Evolutionary conservation across 2,329 filamentous ascomycete genomes (phyloP).

Genomic region (Fusarium sp.): DNA sequence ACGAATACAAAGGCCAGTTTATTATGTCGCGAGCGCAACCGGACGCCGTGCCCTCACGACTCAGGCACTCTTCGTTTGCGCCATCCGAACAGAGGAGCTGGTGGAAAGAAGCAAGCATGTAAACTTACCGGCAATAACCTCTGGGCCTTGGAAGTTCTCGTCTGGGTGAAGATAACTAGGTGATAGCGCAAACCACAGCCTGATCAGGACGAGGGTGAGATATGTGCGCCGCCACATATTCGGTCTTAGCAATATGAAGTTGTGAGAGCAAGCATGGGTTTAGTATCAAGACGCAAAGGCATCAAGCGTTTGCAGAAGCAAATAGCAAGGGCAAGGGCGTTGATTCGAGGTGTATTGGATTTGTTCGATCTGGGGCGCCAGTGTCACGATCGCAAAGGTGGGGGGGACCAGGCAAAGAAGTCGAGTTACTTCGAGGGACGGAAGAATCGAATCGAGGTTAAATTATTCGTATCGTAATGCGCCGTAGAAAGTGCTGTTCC

Average conservation of each 20-base stretch:
- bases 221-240: constrained; percentile 94
- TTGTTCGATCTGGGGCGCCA: constrained; percentile 5
- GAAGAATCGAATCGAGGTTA: constrained; percentile 1
- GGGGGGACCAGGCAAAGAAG: neutral
- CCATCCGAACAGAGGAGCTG: neutral
- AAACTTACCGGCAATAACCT: constrained; percentile 90
- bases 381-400: constrained; percentile 17
- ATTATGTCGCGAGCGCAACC: neutral
- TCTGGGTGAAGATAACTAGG: constrained; percentile 98
- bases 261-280: constrained; percentile 49
- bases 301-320: constrained; percentile 39
- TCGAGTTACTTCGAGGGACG: neutral
- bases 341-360: constrained; percentile 10
- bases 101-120: constrained; percentile 1
- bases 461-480: constrained; percentile 19
- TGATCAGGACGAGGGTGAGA: constrained; percentile 84
- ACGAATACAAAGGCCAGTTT: neutral
- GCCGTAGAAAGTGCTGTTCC: constrained; percentile 17
- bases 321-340: constrained; percentile 12
- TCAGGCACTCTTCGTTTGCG: neutral
- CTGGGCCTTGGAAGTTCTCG: constrained; percentile 98
- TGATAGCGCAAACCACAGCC: constrained; percentile 93
- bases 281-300: constrained; percentile 37
- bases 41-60: too few relatives aligned
- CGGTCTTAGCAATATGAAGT: constrained; percentile 38